Conservation (phyloP, 129 eudicot species). For the Apium graveolens region DNA sequence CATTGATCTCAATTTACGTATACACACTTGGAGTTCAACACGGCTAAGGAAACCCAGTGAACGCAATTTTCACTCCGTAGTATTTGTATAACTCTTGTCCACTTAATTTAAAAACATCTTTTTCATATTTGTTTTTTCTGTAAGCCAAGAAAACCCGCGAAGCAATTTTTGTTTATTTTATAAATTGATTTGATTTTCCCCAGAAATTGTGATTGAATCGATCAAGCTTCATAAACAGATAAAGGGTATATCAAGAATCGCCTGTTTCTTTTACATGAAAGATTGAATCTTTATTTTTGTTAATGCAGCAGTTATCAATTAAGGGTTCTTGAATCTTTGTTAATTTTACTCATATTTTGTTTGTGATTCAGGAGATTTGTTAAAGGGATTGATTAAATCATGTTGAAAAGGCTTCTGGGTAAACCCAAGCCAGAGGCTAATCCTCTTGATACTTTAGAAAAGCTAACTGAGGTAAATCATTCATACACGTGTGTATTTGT, state of each 20-base stretch:
- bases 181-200: too few species aligned
- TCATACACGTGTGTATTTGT: not conserved
- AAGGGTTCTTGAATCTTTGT: not conserved
- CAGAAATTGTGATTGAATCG: not conserved
- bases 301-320: not conserved
- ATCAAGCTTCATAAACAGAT: not conserved
- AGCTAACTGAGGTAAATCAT: constrained; percentile 50
- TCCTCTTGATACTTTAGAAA: constrained; percentile 51
- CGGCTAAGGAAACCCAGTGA: not conserved
- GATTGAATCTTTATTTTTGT: not conserved
- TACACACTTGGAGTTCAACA: not conserved
- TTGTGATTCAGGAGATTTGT: constrained; percentile 3
- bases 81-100: not conserved
- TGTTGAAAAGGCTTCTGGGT: constrained; percentile 52
- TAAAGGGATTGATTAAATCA: constrained; percentile 9
- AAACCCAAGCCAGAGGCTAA: constrained; percentile 55
- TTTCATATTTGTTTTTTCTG: not conserved
- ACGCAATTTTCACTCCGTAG: not conserved
- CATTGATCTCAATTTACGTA: too few species aligned
- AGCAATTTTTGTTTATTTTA: too few species aligned
- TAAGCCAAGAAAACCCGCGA: not conserved
- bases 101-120: not conserved
- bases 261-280: not conserved
- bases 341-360: too few species aligned
- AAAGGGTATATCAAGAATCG: not conserved